These are phyloP conservation scores for Arthrobotrys pseudoclavata DNA, from an alignment of 2,329 filamentous ascomycete species.

Conservation along the genomic window DNA sequence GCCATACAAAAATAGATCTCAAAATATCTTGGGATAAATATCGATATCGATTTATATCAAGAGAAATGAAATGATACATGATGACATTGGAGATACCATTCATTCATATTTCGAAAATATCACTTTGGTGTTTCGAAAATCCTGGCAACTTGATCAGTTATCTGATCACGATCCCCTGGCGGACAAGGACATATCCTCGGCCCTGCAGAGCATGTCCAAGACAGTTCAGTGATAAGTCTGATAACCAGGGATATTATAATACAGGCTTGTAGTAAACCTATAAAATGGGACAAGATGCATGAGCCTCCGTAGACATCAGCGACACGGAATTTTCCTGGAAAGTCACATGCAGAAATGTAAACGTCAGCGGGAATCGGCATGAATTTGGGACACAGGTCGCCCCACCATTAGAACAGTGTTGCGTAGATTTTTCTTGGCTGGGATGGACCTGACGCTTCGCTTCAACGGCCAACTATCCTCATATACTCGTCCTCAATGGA, in stretches of 20 bases:
- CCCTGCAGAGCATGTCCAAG: not conserved
- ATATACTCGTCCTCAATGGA: not conserved
- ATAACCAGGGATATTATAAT: slow-evolving; percentile 1
- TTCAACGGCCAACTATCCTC: slow-evolving; percentile 12
- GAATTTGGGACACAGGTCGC: slow-evolving; percentile 11
- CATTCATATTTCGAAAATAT: not conserved
- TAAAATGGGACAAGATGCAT: not conserved
- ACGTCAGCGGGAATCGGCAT: not conserved
- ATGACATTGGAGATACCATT: not conserved
- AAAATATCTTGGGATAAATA: not conserved
- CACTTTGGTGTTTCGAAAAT: too few species aligned
- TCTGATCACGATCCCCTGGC: too few species aligned
- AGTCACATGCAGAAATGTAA: not conserved
- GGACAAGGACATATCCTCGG: not conserved
- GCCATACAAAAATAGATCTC: not conserved
- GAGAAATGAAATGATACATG: not conserved
- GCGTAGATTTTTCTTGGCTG: slow-evolving; percentile 15
- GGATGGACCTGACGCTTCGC: slow-evolving; percentile 15
- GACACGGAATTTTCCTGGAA: not conserved
- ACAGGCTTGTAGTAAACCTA: not conserved
- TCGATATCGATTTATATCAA: not conserved
- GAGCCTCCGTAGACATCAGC: not conserved
- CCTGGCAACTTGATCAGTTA: too few species aligned
- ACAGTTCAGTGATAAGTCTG: slow-evolving; percentile 9
- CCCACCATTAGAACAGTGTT: slow-evolving; percentile 2